These are phyloP conservation scores for Mariannaea elegans DNA, from an alignment of 2,329 filamentous ascomycete species.

Conservation along the genomic window DNA sequence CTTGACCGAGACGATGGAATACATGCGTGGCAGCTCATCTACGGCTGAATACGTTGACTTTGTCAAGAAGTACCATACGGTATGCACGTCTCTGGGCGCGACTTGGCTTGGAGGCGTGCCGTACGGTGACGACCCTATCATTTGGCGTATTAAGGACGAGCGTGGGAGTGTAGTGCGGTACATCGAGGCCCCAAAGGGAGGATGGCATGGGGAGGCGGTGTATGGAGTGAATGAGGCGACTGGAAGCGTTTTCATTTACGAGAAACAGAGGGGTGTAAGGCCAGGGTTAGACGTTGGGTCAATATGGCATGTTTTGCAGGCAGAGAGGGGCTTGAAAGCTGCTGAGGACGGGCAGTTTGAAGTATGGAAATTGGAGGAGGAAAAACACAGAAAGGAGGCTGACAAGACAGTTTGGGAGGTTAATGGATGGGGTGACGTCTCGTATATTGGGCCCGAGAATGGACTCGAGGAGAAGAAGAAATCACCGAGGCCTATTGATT, in stretches of 20 bases:
- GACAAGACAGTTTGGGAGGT: background rate
- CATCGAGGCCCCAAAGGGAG: background rate
- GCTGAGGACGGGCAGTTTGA: background rate
- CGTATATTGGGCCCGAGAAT: background rate
- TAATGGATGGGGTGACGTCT: background rate
- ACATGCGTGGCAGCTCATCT: background rate
- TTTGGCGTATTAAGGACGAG: constrained; percentile 9
- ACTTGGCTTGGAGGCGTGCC: constrained; percentile 12
- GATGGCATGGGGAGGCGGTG: background rate
- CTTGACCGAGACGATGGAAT: background rate
- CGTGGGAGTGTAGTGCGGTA: background rate
- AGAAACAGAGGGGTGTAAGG: background rate
- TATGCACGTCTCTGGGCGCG: constrained; percentile 8
- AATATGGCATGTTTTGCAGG: constrained; percentile 7
- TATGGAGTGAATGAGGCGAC: constrained; percentile 6
- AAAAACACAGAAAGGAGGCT: background rate
- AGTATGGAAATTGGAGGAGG: background rate
- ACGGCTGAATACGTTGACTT: background rate
- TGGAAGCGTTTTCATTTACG: background rate
- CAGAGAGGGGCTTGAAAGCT: constrained; percentile 3
- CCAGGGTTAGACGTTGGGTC: background rate
- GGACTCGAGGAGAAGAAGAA: background rate
- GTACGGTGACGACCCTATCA: constrained; percentile 6
- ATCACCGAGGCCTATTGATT: too few species aligned
- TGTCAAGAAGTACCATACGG: constrained; percentile 2